A percentile compares a stretch with the other conserved stretches of the same genome.
phyloP scores from a whole-genome alignment of 139 green algal genomes.

The Chlorella vulgaris region DNA sequence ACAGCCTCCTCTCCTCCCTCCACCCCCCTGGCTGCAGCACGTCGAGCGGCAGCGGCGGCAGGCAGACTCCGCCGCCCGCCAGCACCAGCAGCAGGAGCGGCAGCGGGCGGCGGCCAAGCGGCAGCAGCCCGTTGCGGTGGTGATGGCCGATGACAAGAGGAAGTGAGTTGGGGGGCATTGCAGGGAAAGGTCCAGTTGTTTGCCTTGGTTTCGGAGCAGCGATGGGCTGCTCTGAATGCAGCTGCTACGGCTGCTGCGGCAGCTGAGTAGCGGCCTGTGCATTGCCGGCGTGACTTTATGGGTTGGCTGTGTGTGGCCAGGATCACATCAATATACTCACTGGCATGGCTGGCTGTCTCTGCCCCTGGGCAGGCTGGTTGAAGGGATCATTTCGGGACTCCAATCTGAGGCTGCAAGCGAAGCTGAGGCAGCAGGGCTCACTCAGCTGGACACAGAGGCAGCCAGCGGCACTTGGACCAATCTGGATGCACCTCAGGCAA shows the following conservation, averaged over 20 bases:
- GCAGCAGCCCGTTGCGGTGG: conserved; percentile 39
- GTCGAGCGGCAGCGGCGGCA: conserved; percentile 36
- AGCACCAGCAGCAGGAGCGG: conserved; percentile 29
- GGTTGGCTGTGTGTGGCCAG: background rate
- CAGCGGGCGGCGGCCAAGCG: conserved; percentile 32
- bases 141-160: conserved; percentile 59
- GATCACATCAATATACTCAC: background rate
- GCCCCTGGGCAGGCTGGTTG: conserved; percentile 32
- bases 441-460: background rate
- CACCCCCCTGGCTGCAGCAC: too few species aligned
- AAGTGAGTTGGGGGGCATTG: background rate
- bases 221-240: too few species aligned
- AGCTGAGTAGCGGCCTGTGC: too few species aligned
- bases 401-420: conserved; percentile 5
- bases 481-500: conserved; percentile 3
- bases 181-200: background rate
- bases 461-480: background rate
- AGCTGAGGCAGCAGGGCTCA: background rate
- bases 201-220: background rate
- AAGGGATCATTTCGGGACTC: conserved; percentile 33
- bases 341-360: background rate
- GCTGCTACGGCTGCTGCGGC: too few species aligned
- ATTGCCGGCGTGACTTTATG: background rate
- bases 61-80: conserved; percentile 18
- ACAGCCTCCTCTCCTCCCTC: too few species aligned